Evolutionary conservation across 768 basidiomycete genomes (phyloP), one percentile per base, ranked within the genome.

Genomic region (Tulasnella sp.): DNA sequence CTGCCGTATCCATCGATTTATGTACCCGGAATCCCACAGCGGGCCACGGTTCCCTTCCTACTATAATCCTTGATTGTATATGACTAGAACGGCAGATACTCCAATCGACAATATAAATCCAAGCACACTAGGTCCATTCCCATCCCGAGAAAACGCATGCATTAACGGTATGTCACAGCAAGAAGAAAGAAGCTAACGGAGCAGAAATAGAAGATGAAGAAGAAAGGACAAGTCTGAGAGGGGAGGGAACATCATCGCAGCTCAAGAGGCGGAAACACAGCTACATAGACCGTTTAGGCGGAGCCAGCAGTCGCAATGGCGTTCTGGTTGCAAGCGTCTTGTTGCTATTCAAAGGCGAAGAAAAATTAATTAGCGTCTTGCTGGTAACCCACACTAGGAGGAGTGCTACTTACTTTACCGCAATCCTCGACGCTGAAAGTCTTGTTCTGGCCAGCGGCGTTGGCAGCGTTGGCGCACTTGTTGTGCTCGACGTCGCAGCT

Each of bases 401-500:
- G 46, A 1, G 42, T 20, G 24, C 5, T 44, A 78, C 60, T 41
- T n/a, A 79, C 78, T 16, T 22, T 40, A 42, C 77, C 74, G 72
- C 81, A 82, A 58, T 82, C 81, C n/a, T 54, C 79, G n/a, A 82
- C 81, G 37, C 80, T 76, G 80, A 82, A 82, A 6, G 42, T 31
- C 31, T 42, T 58, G 42, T 28, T 78, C 31, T 80, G 73, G 22
- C 75, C 73, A 20, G 75, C 80, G 14, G 60, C 9, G 86, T 90
- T 91, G 24, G 89, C 89, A 37, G 86, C 82, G 84, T 91, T 86
- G 54, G 89, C 89, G 82, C 91, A 92, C 46, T 84, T 80, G 85
- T 91, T 91, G 84, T 90, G 88, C 84, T 91, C 90, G 54, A 90
- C 87, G 82, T 90, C 89, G 85, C 91, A 92, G 1, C 90, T 90